These are phyloP conservation scores for Stephanodiscus triporus DNA, from an alignment of 108 stramenopile genomes.

Conservation along the genomic window DNA sequence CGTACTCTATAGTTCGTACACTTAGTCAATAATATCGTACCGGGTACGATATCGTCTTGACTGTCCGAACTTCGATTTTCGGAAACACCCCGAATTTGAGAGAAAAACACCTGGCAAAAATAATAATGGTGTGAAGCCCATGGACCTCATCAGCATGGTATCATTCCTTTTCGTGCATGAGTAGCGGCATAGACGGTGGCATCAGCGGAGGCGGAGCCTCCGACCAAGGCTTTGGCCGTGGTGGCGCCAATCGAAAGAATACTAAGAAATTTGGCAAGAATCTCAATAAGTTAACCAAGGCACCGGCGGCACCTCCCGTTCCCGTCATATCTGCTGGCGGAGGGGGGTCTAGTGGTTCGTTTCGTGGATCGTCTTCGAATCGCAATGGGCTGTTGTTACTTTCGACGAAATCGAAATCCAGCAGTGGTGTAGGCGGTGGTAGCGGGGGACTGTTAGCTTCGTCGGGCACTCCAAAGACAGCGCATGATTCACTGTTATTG, in stretches of 20 bases:
- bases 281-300: conserved; percentile 80
- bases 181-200: conserved; percentile 32
- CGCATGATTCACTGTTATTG: conserved; percentile 35
- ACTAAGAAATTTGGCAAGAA: conserved; percentile 86
- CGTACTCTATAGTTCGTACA: not conserved
- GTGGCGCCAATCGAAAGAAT: conserved; percentile 28
- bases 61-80: not conserved
- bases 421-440: conserved; percentile 12
- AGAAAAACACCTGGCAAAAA: not conserved
- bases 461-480: conserved; percentile 34
- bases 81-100: not conserved
- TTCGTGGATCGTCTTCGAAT: conserved; percentile 34
- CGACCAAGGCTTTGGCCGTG: conserved; percentile 5
- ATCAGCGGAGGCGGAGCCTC: conserved; percentile 10
- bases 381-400: conserved; percentile 80
- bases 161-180: conserved; percentile 23
- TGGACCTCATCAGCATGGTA: not conserved
- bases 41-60: no score
- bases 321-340: conserved; percentile 26
- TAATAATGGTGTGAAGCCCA: not conserved
- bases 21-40: no score
- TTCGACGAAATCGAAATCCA: conserved; percentile 67
- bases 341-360: conserved; percentile 22
- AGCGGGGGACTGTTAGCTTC: conserved; percentile 29
- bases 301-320: conserved; percentile 62